Base-by-base conservation (phyloP, 345 rosid species). In the Citrus maxima region DNA sequence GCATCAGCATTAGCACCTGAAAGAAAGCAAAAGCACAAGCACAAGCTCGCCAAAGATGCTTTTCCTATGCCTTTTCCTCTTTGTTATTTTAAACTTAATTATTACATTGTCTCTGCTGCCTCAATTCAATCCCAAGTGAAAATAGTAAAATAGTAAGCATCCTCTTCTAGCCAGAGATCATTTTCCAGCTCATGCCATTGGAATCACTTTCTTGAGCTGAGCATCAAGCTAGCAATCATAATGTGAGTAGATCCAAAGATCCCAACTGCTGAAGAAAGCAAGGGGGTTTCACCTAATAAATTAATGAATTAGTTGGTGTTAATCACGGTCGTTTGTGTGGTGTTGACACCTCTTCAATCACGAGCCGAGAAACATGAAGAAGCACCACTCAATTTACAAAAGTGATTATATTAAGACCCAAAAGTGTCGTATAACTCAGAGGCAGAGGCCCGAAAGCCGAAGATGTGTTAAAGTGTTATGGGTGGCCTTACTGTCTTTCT, bases 31-130 rank as follows among this genome's bases (percentile, higher is more conserved):
- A 75, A 22, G 46, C 72, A 32, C 67, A 60, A 24, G 65, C 55
- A 40, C 14, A 64, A 32, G 21, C 62, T 75, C 49, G 62, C 72
- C 72, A 76, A 34, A 65, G 70, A 55, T 76, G 49, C 72, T 21
- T 76, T 75, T 42, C 77, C 77, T 25, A 19, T 40, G 3, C 54
- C 40, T 73, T 63, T 40, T 74, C 13, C 59, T 42, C 60, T 28
- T 35, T 56, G 12, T 74, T 28, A 62, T 60, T 63, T 46, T 28
- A 27, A 61, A 37, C 58, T 74, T 59, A 34, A 27, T 61, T 40
- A 19, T 61, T 61, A 72, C 60, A 68, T 42, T 68, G 35, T 10
- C 40, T 24, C 24, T 60, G 21, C 38, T 25, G 56, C 67, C 37
- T 62, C 30, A 6, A 13, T 62, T 64, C 67, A 49, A 67, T 13